phyloP scores from a whole-genome alignment of 2,329 filamentous ascomycete species.

The Macrophomina pseudophaseolina region DNA sequence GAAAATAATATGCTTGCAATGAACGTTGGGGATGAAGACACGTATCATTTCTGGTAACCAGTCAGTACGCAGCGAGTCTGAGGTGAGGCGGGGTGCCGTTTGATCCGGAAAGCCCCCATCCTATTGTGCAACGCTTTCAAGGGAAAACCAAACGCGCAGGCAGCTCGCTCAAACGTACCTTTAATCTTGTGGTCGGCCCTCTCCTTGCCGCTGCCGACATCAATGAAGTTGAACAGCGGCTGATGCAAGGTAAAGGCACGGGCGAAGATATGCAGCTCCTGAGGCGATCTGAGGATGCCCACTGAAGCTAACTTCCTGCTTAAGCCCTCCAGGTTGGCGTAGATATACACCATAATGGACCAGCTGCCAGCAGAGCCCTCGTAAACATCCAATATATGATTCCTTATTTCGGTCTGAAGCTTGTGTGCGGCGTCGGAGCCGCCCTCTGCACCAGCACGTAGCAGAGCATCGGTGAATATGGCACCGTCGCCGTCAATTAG shows the following conservation, averaged over 20 bases:
- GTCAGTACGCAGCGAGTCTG: slow-evolving; percentile 1
- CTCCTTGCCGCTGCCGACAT: slow-evolving; percentile 55
- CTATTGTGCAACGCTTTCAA: not conserved
- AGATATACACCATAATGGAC: slow-evolving; percentile 54
- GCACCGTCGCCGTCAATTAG: slow-evolving; percentile 58
- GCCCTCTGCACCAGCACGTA: slow-evolving; percentile 48
- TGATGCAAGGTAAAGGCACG: slow-evolving; percentile 52
- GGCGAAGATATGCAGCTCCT: slow-evolving; percentile 50
- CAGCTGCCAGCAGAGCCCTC: slow-evolving; percentile 46
- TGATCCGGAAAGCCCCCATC: not conserved
- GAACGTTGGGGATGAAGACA: slow-evolving; percentile 52
- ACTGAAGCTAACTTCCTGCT: slow-evolving; percentile 48
- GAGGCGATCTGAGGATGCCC: slow-evolving; percentile 46
- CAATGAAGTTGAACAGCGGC: slow-evolving; percentile 54
- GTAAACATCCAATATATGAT: slow-evolving; percentile 49
- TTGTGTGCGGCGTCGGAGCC: slow-evolving; percentile 54
- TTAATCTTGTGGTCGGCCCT: slow-evolving; percentile 55
- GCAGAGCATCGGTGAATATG: slow-evolving; percentile 52
- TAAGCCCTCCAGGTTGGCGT: slow-evolving; percentile 54
- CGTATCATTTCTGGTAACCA: slow-evolving; percentile 48
- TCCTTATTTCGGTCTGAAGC: slow-evolving; percentile 48
- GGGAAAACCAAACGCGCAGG: not conserved
- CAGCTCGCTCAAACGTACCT: slow-evolving; percentile 35
- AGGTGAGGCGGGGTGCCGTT: not conserved
- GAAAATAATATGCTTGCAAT: slow-evolving; percentile 55